These are phyloP conservation scores for Citrullus mucosospermus DNA, from an alignment of 306 rosid genomes.

Conservation along the genomic window DNA sequence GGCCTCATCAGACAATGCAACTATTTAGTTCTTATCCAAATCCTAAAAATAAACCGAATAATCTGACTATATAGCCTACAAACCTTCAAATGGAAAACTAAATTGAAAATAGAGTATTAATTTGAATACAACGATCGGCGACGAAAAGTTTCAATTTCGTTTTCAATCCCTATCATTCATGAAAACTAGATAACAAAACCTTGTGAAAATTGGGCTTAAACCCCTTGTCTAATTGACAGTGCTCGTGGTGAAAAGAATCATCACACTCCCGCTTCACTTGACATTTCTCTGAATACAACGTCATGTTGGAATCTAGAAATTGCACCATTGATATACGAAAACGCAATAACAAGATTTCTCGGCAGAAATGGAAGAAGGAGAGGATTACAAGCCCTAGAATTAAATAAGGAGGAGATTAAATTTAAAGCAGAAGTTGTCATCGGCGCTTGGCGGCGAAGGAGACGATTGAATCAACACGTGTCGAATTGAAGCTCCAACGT, in stretches of 20 bases:
- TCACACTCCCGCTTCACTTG: conserved; percentile 61
- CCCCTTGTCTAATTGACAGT: conserved; percentile 44
- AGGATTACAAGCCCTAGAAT: no score
- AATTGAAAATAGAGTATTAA: background rate
- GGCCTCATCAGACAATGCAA: background rate
- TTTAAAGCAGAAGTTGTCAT: no score
- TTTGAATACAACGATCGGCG: background rate
- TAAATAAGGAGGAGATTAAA: no score
- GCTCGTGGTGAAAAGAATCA: conserved; percentile 44
- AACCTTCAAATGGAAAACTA: background rate
- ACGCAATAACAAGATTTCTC: no score
- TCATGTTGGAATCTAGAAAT: conserved; percentile 35
- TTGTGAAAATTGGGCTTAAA: conserved; percentile 29
- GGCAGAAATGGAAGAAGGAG: no score
- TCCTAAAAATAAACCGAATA: background rate
- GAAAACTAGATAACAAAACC: conserved; percentile 24
- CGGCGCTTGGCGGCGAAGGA: no score
- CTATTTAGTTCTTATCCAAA: background rate
- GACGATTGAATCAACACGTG: no score
- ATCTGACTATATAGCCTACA: background rate
- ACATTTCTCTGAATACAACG: conserved; percentile 21
- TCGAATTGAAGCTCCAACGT: no score
- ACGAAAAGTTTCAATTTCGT: background rate
- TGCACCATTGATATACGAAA: conserved; percentile 28
- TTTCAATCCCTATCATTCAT: background rate